Conservation (phyloP, 1,284 basidiomycete genomes). For the Puccinia polysora region DNA sequence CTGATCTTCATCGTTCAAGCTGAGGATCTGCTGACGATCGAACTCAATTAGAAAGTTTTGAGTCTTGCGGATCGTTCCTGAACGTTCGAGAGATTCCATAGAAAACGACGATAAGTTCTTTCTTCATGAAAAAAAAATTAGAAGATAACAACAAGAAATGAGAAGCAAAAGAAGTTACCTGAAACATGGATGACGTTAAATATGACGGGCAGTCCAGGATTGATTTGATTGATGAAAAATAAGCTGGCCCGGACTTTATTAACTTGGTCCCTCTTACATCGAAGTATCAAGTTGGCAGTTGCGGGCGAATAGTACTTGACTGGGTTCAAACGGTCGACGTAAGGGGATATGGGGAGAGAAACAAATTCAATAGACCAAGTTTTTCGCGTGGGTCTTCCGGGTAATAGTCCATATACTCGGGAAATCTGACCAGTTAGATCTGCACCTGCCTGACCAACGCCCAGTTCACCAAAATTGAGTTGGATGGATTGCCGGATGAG, state of each 20-base stretch:
- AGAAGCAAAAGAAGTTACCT: constrained; percentile 1
- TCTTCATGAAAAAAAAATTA: background rate
- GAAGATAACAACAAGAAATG: background rate
- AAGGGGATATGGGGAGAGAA: too few relatives aligned
- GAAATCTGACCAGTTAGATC: background rate
- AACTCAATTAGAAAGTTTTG: constrained; percentile 10
- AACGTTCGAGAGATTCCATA: too few relatives aligned
- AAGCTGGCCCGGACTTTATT: constrained; percentile 1
- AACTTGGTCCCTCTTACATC: constrained; percentile 17
- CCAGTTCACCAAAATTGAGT: constrained; percentile 10
- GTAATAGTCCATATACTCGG: background rate
- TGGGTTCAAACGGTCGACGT: too few relatives aligned
- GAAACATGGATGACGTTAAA: constrained; percentile 26
- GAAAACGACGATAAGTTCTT: too few relatives aligned
- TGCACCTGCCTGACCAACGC: constrained; percentile 9
- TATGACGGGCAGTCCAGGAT: background rate
- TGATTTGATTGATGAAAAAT: constrained; percentile 16
- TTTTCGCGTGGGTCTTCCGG: too few relatives aligned
- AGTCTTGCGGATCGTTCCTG: constrained; percentile 25
- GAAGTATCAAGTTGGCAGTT: background rate
- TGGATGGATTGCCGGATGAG: constrained; percentile 14
- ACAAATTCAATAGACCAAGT: too few relatives aligned
- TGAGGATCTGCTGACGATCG: too few relatives aligned
- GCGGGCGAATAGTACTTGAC: constrained; percentile 30
- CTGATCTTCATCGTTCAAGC: too few relatives aligned